Percentiles rank a stretch among this genome's conserved stretches.
Conservation (phyloP, 768 basidiomycete genomes). For the Suillus decipiens region DNA sequence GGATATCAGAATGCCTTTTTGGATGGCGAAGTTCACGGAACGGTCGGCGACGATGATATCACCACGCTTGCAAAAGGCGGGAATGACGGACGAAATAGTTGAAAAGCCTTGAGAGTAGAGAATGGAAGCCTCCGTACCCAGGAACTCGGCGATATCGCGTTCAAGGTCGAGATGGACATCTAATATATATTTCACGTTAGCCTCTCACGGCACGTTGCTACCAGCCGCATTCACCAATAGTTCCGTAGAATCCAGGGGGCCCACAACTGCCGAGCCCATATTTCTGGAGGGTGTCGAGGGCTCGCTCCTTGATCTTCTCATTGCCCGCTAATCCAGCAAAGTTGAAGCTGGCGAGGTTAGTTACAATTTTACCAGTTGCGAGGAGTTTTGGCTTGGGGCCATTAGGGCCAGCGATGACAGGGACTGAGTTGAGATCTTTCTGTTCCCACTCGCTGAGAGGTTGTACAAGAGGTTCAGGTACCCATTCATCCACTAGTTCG, state of each 20-base stretch:
- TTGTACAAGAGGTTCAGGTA: conserved; percentile 77
- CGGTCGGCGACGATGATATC: conserved; percentile 98
- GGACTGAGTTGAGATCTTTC: conserved; percentile 71
- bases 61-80: conserved; percentile 96
- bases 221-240: conserved; percentile 63
- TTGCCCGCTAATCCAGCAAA: conserved; percentile 90
- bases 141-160: conserved; percentile 85
- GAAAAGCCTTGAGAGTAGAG: conserved; percentile 94
- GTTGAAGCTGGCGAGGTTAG: conserved; percentile 90
- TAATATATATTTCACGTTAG: conserved; percentile 32
- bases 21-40: conserved; percentile 93
- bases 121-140: conserved; percentile 87
- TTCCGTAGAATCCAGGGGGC: conserved; percentile 96
- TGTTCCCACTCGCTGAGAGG: conserved; percentile 61
- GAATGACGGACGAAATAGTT: conserved; percentile 90
- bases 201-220: not conserved
- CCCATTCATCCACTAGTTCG: conserved; percentile 95
- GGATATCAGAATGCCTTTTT: conserved; percentile 93
- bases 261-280: conserved; percentile 96
- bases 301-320: conserved; percentile 82
- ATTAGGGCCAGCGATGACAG: conserved; percentile 76
- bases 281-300: conserved; percentile 79
- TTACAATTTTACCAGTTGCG: conserved; percentile 68
- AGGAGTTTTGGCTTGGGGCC: conserved; percentile 82
- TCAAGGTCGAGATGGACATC: conserved; percentile 93